A percentile compares a stretch with the other conserved stretches of the same genome.
Evolutionary conservation across 1,284 basidiomycete species (phyloP).

Genomic region (Tranzscheliella williamsii): DNA sequence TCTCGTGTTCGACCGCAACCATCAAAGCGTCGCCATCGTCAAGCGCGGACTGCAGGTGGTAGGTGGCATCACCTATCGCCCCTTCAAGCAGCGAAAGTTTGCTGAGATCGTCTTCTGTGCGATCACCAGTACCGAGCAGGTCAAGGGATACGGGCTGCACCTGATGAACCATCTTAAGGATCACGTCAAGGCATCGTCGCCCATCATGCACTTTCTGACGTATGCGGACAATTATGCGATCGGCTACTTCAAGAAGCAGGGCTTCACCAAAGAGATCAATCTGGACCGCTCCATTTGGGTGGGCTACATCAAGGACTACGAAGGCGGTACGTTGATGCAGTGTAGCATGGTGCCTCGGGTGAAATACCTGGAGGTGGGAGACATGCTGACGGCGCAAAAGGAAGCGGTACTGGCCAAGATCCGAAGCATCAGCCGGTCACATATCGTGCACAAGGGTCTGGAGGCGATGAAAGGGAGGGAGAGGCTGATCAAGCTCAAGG

Average conservation of each 20-base stretch:
- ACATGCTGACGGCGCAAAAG: constrained; percentile 79
- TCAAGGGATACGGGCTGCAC: constrained; percentile 97
- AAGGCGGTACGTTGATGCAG: constrained; percentile 99
- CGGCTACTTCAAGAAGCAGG: constrained; percentile 96
- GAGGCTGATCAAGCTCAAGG: constrained; percentile 35
- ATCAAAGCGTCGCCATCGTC: constrained; percentile 89
- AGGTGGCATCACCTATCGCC: constrained; percentile 95
- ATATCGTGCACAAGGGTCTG: constrained; percentile 82
- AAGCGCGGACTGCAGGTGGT: constrained; percentile 95
- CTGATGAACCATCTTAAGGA: constrained; percentile 99
- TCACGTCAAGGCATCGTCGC: constrained; percentile 79
- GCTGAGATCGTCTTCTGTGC: constrained; percentile 99
- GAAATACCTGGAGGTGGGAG: constrained; percentile 82
- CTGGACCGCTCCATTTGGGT: constrained; percentile 90
- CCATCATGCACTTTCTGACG: constrained; percentile 90
- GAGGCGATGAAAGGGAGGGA: constrained; percentile 72
- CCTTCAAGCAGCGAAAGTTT: constrained; percentile 91
- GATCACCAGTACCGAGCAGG: constrained; percentile 92
- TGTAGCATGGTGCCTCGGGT: constrained; percentile 91
- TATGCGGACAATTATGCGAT: constrained; percentile 99
- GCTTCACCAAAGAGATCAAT: constrained; percentile 92
- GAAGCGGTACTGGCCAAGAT: constrained; percentile 78
- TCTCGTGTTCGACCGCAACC: constrained; percentile 89
- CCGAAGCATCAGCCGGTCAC: constrained; percentile 80
- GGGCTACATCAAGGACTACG: constrained; percentile 99